These are phyloP conservation scores for Pisolithus thermaeus DNA, from an alignment of 1,284 basidiomycete genomes.

Conservation along the genomic window DNA sequence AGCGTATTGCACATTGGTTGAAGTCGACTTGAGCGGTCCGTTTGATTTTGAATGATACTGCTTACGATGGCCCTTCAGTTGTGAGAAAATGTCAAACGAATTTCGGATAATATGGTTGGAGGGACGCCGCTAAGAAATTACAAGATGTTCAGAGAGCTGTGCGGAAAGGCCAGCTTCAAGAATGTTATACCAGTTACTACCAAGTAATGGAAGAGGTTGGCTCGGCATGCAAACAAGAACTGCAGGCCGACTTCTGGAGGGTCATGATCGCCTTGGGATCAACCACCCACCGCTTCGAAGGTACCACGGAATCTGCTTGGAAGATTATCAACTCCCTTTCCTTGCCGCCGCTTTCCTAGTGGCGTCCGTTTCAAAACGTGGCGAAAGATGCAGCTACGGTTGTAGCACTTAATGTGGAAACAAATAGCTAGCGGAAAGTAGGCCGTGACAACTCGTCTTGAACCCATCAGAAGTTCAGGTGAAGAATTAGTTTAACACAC, in stretches of 20 bases:
- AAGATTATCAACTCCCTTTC: neutral
- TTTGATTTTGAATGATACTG: neutral
- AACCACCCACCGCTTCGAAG: neutral
- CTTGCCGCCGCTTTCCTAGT: too few relatives aligned
- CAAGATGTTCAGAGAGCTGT: conserved; percentile 19
- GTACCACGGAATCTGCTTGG: conserved; percentile 1
- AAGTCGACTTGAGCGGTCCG: neutral
- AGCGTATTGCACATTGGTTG: neutral
- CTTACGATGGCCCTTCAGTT: neutral
- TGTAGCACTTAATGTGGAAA: too few relatives aligned
- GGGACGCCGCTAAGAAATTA: conserved; percentile 26
- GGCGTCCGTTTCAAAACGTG: neutral
- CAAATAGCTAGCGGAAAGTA: too few relatives aligned
- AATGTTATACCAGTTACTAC: conserved; percentile 22
- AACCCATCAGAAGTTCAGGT: too few relatives aligned
- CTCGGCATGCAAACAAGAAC: neutral
- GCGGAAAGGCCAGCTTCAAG: conserved; percentile 17
- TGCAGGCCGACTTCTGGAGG: neutral
- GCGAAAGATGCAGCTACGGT: too few relatives aligned
- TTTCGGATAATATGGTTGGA: conserved; percentile 39
- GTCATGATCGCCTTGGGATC: too few relatives aligned
- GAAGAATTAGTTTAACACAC: too few relatives aligned
- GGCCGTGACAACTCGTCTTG: too few relatives aligned
- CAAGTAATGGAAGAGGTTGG: neutral
- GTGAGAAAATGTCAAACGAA: conserved; percentile 6